phyloP scores from a whole-genome alignment of 192 early-diverging fungal species.

The Backusella liffmaniae region DNA sequence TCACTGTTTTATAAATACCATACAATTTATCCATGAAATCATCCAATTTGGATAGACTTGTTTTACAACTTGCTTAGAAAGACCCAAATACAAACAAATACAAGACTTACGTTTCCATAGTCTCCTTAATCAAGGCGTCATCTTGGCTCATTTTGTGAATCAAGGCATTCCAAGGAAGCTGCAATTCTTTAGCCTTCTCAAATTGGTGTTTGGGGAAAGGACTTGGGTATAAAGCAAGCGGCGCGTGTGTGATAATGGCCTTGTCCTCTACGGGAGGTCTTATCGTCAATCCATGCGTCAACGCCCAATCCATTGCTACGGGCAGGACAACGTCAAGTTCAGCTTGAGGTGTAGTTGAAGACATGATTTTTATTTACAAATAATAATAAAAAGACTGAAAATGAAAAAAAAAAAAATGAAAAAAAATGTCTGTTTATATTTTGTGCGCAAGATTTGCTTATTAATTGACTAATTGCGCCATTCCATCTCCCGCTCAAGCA shows the following conservation, averaged over 20 bases:
- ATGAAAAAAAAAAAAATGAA: neutral
- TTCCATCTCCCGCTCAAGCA: neutral
- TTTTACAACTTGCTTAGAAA: too few species aligned
- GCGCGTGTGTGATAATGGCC: slow-evolving; percentile 71
- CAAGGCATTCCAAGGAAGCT: slow-evolving; percentile 78
- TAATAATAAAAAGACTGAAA: slow-evolving; percentile 5
- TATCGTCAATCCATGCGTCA: slow-evolving; percentile 81
- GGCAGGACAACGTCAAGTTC: slow-evolving; percentile 46
- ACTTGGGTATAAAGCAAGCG: slow-evolving; percentile 83
- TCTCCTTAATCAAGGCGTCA: slow-evolving; percentile 67
- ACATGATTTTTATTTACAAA: slow-evolving; percentile 2
- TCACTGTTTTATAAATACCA: slow-evolving; percentile 70
- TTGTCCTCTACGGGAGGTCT: slow-evolving; percentile 51
- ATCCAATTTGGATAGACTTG: slow-evolving; percentile 72
- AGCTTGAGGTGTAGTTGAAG: slow-evolving; percentile 17
- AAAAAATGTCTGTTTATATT: neutral
- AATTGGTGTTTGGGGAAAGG: slow-evolving; percentile 76
- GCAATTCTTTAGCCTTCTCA: slow-evolving; percentile 69
- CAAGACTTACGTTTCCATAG: slow-evolving; percentile 62
- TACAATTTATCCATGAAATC: slow-evolving; percentile 81
- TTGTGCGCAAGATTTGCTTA: slow-evolving; percentile 1
- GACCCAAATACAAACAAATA: neutral
- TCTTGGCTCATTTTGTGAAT: slow-evolving; percentile 80
- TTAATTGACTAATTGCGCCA: neutral
- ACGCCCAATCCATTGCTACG: slow-evolving; percentile 78